Evolutionary conservation across 305 asterid species (phyloP).

Genomic region (Fraxinus platypoda): DNA sequence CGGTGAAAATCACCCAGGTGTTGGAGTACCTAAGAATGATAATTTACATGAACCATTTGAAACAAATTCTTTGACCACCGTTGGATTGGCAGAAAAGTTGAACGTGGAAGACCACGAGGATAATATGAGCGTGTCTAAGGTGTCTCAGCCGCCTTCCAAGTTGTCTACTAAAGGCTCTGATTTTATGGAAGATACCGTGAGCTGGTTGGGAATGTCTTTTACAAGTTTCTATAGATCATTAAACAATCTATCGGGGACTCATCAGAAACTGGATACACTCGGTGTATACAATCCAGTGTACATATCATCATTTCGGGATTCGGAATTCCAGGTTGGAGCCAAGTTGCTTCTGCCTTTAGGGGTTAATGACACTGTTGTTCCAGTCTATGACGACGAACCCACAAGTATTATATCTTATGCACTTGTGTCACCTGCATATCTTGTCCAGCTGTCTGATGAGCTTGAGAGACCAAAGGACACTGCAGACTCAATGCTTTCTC

Average conservation of each 20-base stretch:
- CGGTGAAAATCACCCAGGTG: slow-evolving; percentile 55
- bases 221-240: slow-evolving; percentile 60
- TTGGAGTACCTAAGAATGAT: slow-evolving; percentile 36
- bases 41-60: slow-evolving; percentile 39
- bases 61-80: slow-evolving; percentile 39
- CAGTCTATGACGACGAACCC: slow-evolving; percentile 93
- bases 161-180: slow-evolving; percentile 51
- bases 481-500: slow-evolving; percentile 36
- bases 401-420: slow-evolving; percentile 85
- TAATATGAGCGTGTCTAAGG: slow-evolving; percentile 36
- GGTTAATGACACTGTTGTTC: slow-evolving; percentile 65
- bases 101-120: slow-evolving; percentile 50
- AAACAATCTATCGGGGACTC: slow-evolving; percentile 51
- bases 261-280: slow-evolving; percentile 61
- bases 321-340: slow-evolving; percentile 70
- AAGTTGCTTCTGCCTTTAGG: slow-evolving; percentile 71
- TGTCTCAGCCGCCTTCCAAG: slow-evolving; percentile 39
- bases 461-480: slow-evolving; percentile 52
- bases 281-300: slow-evolving; percentile 64
- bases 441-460: slow-evolving; percentile 57
- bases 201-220: slow-evolving; percentile 81
- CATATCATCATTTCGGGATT: slow-evolving; percentile 65
- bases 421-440: slow-evolving; percentile 62
- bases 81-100: slow-evolving; percentile 43
- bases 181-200: slow-evolving; percentile 47